Evolutionary conservation across 2,329 filamentous ascomycete species (phyloP).

Genomic region (Corniculantispora saksenae): DNA sequence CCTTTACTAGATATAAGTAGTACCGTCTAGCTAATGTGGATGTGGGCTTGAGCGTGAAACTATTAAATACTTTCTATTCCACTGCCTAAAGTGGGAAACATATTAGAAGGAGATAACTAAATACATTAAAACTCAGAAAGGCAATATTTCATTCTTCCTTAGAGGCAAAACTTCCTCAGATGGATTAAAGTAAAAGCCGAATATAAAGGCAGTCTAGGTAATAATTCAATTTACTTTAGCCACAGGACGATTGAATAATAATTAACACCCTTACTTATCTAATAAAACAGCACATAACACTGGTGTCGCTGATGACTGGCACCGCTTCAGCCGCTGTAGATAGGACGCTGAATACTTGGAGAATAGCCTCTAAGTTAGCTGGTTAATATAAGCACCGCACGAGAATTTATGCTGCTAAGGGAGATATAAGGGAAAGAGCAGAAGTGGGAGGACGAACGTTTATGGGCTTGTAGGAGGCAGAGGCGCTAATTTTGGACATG

Average conservation of each 20-base stretch:
- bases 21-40: not conserved
- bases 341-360: too few relatives aligned
- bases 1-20: not conserved
- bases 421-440: too few relatives aligned
- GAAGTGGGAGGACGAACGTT: too few relatives aligned
- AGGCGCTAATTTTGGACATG: too few relatives aligned
- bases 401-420: too few relatives aligned
- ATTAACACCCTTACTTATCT: not conserved
- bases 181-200: too few relatives aligned
- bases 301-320: not conserved
- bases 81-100: not conserved
- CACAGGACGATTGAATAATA: not conserved
- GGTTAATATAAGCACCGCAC: too few relatives aligned
- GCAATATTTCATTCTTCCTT: constrained; percentile 7
- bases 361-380: too few relatives aligned
- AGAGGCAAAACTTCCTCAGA: not conserved
- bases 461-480: too few relatives aligned
- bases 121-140: not conserved
- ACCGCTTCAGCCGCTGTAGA: constrained; percentile 7
- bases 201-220: too few relatives aligned
- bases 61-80: not conserved
- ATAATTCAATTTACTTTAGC: too few relatives aligned
- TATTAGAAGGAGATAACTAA: not conserved
- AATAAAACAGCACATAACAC: not conserved
- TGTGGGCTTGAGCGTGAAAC: not conserved